Evolutionary conservation across 345 rosid genomes (phyloP), one percentile per base, ranked within the genome.

Genomic region (Dimocarpus longan): DNA sequence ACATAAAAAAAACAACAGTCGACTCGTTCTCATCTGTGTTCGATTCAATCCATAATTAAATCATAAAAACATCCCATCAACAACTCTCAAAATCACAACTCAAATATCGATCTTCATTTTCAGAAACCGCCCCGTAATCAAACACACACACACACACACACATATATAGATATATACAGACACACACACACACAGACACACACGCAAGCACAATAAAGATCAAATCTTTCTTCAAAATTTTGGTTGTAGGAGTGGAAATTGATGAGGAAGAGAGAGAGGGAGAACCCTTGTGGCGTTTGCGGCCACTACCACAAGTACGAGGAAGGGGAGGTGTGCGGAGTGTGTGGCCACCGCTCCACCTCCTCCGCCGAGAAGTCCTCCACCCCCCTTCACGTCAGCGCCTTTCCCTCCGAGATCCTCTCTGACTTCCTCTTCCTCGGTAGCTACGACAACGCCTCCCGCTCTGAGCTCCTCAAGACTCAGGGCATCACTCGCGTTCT

Each of bases 241-340:
- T 50, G 19, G 15, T 50, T 42, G 9, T 42, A 42, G 6, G 5
- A 46, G 52, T 46, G 8, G 52, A 46, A 6, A 46, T 46, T 46
- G 52, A 94, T 94, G 99, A 93, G 97, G 92, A 96, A 96, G 91
- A 89, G 99, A 82, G 99, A 94, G 81, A 89, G 99, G 76, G 99
- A 96, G 79, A 96, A 96, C 81, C 99, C 99, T 4, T 96, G 99
- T 71, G 95, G 93, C 69, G 88, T 96, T 69, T 96, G 99, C 63
- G 98, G 98, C 18, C 99, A 96, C 87, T 96, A 93, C 81, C 99
- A 96, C 90, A 94, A 96, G 88, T 94, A 90, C 87, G 99, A 96
- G 85, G 97, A 92, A 84, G 99, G 99, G 0, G 98, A 96, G 85
- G 97, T 94, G 16, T 94, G 99, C 42, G 98, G 97, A 74, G 80